These are phyloP conservation scores for Hamigera avellanea DNA, from an alignment of 495 filamentous ascomycete genomes.

Conservation along the genomic window DNA sequence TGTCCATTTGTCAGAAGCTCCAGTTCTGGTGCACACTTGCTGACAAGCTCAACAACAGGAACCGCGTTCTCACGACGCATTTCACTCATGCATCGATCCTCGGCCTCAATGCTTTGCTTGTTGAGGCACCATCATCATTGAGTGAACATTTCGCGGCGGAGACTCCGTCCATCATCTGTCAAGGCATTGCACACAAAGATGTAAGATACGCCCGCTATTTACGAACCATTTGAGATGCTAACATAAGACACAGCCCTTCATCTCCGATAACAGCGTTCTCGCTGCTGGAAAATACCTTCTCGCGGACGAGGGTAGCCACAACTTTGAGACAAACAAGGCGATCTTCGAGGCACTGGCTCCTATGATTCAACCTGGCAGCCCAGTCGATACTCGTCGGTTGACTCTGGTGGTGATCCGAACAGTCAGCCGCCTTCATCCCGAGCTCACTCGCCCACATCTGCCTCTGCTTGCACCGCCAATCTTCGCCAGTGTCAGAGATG, in stretches of 20 bases:
- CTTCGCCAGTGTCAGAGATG: conserved; percentile 82
- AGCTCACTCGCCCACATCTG: conserved; percentile 69
- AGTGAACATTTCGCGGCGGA: conserved; percentile 57
- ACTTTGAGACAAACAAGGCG: conserved; percentile 56
- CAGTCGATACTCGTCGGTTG: conserved; percentile 74
- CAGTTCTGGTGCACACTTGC: not conserved
- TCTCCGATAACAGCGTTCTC: conserved; percentile 81
- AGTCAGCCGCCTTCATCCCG: conserved; percentile 60
- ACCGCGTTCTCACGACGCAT: conserved; percentile 61
- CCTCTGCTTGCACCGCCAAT: conserved; percentile 65
- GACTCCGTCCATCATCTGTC: conserved; percentile 60
- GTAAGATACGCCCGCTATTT: conserved; percentile 30
- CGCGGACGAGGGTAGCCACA: conserved; percentile 35
- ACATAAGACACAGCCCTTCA: conserved; percentile 46
- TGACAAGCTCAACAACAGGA: conserved; percentile 25
- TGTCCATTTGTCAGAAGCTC: conserved; percentile 5
- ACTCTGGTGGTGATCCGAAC: conserved; percentile 85
- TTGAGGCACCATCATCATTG: conserved; percentile 62
- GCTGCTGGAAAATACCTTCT: conserved; percentile 94
- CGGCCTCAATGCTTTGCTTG: conserved; percentile 75
- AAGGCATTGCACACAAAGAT: conserved; percentile 66
- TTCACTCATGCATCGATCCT: conserved; percentile 61
- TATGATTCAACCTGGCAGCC: conserved; percentile 62
- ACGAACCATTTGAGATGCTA: conserved; percentile 2
- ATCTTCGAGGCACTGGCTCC: conserved; percentile 66